Evolutionary conservation across 202 grass and related monocot genomes (phyloP).

Genomic region (Hordeum pubiflorum): DNA sequence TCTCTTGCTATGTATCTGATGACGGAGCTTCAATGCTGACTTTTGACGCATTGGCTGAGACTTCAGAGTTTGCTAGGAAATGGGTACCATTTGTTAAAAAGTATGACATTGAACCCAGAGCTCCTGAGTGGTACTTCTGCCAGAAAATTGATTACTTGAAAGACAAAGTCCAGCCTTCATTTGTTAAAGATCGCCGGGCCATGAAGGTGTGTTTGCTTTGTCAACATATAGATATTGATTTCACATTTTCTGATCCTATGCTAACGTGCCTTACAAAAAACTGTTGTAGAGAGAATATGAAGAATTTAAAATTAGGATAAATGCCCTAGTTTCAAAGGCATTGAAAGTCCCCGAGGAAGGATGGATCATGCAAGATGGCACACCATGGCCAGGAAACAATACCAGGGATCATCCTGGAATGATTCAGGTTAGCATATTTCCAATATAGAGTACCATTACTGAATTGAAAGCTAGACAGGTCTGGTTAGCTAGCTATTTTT

Average conservation of each 20-base stretch:
- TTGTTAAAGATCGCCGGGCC: conserved; percentile 97
- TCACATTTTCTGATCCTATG: neutral
- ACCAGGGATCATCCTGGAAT: conserved; percentile 96
- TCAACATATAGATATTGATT: neutral
- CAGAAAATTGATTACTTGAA: conserved; percentile 99
- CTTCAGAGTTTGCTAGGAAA: conserved; percentile 57
- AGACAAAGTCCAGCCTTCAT: conserved; percentile 93
- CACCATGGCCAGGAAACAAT: conserved; percentile 93
- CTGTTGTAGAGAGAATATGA: conserved; percentile 78
- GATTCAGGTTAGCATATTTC: conserved; percentile 67
- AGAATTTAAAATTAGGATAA: conserved; percentile 83
- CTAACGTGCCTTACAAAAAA: neutral
- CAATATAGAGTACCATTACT: neutral
- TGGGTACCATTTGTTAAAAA: conserved; percentile 98
- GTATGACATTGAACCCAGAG: conserved; percentile 92
- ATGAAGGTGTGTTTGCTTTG: conserved; percentile 82
- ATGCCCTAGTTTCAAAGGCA: conserved; percentile 80
- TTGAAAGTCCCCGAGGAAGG: conserved; percentile 34
- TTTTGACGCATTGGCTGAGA: conserved; percentile 72
- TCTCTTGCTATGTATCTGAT: conserved; percentile 10
- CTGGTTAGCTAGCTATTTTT: conserved; percentile 3
- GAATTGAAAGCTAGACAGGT: neutral
- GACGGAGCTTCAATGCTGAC: conserved; percentile 88
- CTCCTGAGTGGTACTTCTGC: conserved; percentile 88
- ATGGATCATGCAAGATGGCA: conserved; percentile 97